phyloP scores from a whole-genome alignment of 352 stramenopile genomes.

The Heterotrichella gracilis region DNA sequence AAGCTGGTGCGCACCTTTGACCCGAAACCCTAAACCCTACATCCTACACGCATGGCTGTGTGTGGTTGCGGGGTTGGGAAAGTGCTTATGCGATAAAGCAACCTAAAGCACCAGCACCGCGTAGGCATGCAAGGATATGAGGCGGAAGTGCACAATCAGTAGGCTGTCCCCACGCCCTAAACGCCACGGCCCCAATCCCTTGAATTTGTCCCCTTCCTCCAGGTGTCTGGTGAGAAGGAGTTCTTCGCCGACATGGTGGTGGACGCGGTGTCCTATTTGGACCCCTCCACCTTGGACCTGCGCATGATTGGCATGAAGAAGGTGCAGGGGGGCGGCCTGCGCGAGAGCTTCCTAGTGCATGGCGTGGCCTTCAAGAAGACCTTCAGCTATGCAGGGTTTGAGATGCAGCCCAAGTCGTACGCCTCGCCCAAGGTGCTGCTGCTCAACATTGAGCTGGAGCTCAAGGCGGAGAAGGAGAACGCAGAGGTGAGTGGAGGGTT shows the following conservation, averaged over 20 bases:
- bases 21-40: too few species aligned
- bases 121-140: too few species aligned
- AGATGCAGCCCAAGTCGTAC: conserved; percentile 95
- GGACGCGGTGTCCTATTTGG: conserved; percentile 57
- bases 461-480: conserved; percentile 97
- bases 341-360: conserved; percentile 76
- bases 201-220: too few species aligned
- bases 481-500: conserved; percentile 66
- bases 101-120: too few species aligned
- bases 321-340: conserved; percentile 74
- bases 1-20: conserved; percentile 82
- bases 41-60: too few species aligned
- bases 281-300: conserved; percentile 34
- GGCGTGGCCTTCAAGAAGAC: conserved; percentile 98
- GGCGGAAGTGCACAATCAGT: too few species aligned
- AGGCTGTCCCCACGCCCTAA: too few species aligned
- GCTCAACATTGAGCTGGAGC: conserved; percentile 89
- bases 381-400: conserved; percentile 95
- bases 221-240: too few species aligned
- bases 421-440: conserved; percentile 71
- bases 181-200: too few species aligned
- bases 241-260: conserved; percentile 95
- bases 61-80: too few species aligned
- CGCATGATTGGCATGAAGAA: conserved; percentile 83
- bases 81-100: too few species aligned